Conservation (phyloP, 768 basidiomycete species). For the Suillus sp. region DNA sequence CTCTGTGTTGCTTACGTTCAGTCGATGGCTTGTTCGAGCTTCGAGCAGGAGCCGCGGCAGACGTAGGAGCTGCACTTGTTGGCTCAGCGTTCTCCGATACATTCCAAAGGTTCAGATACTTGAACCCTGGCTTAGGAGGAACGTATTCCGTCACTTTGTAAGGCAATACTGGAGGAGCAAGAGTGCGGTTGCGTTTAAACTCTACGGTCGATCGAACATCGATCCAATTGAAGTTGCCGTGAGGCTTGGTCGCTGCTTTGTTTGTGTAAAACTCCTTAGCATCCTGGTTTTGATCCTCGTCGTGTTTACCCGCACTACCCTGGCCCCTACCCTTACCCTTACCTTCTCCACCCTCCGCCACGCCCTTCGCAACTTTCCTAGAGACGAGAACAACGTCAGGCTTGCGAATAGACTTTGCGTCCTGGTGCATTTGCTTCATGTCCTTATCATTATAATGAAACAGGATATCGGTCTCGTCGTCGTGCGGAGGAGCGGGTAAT, state of each 20-base stretch:
- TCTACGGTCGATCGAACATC: background rate
- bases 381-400: constrained; percentile 3
- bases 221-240: background rate
- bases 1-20: background rate
- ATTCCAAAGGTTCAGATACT: background rate
- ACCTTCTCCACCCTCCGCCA: too few species aligned
- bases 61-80: background rate
- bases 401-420: background rate
- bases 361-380: background rate
- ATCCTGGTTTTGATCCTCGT: too few species aligned
- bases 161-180: background rate
- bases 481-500: background rate
- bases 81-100: background rate
- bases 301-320: too few species aligned
- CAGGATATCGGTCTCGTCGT: background rate
- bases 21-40: background rate
- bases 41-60: background rate
- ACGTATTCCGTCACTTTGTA: background rate
- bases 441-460: constrained; percentile 1
- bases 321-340: background rate
- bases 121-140: background rate
- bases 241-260: too few species aligned
- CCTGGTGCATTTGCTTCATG: background rate
- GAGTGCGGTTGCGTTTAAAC: background rate
- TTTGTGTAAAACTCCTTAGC: background rate